Evolutionary conservation across 176 grass and related monocot species (phyloP).

Genomic region (Pharus latifolius): DNA sequence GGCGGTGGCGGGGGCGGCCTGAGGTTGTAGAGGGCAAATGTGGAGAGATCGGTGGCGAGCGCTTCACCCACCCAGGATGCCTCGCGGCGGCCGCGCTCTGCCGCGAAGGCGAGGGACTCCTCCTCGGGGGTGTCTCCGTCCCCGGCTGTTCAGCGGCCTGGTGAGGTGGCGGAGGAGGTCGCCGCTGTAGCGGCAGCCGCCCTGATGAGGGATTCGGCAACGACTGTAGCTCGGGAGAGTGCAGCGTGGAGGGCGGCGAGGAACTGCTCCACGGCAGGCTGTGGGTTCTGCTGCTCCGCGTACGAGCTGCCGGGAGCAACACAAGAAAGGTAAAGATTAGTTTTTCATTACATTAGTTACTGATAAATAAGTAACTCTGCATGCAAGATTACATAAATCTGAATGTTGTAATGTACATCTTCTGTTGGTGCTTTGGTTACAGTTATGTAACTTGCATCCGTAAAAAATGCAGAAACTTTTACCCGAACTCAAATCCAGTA

Average conservation of each 20-base stretch:
- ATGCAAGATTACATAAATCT: neutral
- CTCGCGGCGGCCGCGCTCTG: slow-evolving; percentile 43
- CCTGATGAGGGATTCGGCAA: slow-evolving; percentile 46
- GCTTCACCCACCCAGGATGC: slow-evolving; percentile 66
- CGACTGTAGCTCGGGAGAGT: slow-evolving; percentile 38
- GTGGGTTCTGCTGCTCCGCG: slow-evolving; percentile 75
- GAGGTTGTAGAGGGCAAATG: slow-evolving; percentile 65
- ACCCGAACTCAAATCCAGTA: neutral
- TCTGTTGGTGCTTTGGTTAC: neutral
- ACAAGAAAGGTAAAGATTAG: neutral
- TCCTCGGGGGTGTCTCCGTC: slow-evolving; percentile 15
- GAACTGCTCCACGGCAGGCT: slow-evolving; percentile 77
- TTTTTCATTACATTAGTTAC: neutral
- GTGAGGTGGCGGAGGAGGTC: slow-evolving; percentile 9
- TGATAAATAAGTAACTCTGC: neutral
- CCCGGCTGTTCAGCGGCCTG: neutral
- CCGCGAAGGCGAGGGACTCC: slow-evolving; percentile 30
- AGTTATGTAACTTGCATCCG: neutral
- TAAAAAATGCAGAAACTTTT: neutral
- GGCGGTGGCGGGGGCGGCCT: slow-evolving; percentile 6
- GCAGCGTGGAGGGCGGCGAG: slow-evolving; percentile 60
- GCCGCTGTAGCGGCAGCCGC: neutral
- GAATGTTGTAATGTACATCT: neutral
- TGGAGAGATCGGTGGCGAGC: slow-evolving; percentile 67
- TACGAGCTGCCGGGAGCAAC: slow-evolving; percentile 54